Evolutionary conservation across 2,329 filamentous ascomycete species (phyloP), one percentile per base, ranked within the genome.

Genomic region (Coleophoma eucalyptorum): DNA sequence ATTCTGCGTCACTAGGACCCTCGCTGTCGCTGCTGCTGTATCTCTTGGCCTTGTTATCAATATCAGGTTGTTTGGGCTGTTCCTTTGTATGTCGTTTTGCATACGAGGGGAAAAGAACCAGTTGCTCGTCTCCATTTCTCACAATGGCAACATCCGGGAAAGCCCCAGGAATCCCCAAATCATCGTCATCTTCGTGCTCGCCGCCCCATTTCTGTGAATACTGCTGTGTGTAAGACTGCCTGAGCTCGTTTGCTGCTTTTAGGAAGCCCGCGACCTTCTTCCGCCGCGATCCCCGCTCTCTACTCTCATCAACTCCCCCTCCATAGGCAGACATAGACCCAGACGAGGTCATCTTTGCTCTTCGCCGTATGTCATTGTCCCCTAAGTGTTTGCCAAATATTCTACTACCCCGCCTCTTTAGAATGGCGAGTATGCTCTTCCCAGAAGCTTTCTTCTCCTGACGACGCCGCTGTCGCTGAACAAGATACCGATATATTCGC

Each of bases 21-120:
- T 72, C 68, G 11, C 74, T 47, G 44, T 58, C 53, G n/a, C 67
- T 55, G 50, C 71, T 66, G 50, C 71, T 66, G 26, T 62, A 67
- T 6, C 64, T 57, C 26, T 62, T 50, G 54, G 69, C 61, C 55
- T 72, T 63, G 51, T 71, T 66, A 19, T 61, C 66, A 16, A 48
- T 38, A 35, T 58, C 55, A n/a, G 58, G 55, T 12, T 48, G 19
- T 49, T 65, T 66, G 20, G 60, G 54, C 20, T 61, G 51, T 32
- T 56, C 54, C 16, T 68, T 58, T 53, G 35, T 60, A 58, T 57
- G 68, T 55, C 55, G 65, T 62, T 64, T 92, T 84, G 8, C 90
- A 90, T 99, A 99, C 48, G 90, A 97, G 0, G 94, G 94, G 60
- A 99, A 99, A 20, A 99, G 67, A 10, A 99, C 83, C 84, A 99